A percentile compares a stretch with the other conserved stretches of the same genome.
Evolutionary conservation across 2,329 filamentous ascomycete genomes (phyloP).

Genomic region (Aspergillus brunneoviolaceus): DNA sequence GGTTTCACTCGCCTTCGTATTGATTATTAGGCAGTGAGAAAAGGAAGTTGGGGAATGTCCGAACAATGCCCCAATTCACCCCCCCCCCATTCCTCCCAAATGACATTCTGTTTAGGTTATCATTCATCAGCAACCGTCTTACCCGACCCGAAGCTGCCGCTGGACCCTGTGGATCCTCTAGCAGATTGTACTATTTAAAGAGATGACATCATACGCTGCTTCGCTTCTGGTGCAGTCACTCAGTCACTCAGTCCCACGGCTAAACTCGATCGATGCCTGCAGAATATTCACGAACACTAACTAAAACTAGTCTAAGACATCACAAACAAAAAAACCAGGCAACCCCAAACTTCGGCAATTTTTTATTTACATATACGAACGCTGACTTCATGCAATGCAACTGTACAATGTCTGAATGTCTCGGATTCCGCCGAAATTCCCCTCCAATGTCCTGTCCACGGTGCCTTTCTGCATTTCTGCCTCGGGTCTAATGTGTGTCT

Average conservation of each 20-base stretch:
- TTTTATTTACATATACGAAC: background rate
- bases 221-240: too few species aligned
- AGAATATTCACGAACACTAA: background rate
- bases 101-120: background rate
- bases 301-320: too few species aligned
- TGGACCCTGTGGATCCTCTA: background rate
- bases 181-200: background rate
- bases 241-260: too few species aligned
- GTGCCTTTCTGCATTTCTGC: too few species aligned
- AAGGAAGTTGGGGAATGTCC: background rate
- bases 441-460: background rate
- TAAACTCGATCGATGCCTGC: background rate
- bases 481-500: background rate
- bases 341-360: too few species aligned
- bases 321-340: too few species aligned
- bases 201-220: background rate
- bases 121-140: background rate
- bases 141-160: background rate
- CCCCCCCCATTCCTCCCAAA: background rate
- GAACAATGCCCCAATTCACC: too few species aligned
- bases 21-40: too few species aligned
- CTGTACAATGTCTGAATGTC: background rate
- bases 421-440: background rate
- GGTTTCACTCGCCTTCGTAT: background rate
- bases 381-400: background rate